A percentile compares a stretch with the other conserved stretches of the same genome.
These are phyloP conservation scores for Fusarium equiseti DNA, from an alignment of 2,329 filamentous ascomycete genomes.

Conservation along the genomic window DNA sequence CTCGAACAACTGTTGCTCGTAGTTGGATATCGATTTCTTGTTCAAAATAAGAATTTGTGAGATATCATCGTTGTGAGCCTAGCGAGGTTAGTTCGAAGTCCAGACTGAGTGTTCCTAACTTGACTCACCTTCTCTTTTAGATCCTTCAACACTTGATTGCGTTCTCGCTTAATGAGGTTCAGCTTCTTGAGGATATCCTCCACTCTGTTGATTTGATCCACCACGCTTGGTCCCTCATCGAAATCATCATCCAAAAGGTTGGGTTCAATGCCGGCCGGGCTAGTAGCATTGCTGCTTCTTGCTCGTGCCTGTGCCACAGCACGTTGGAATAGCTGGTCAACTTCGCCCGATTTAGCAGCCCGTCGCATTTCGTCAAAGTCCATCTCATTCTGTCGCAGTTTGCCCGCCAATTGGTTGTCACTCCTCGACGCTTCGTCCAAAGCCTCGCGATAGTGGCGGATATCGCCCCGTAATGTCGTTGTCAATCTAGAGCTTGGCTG, in stretches of 20 bases:
- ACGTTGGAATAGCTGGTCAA: constrained; percentile 88
- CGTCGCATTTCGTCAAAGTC: constrained; percentile 97
- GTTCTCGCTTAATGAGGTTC: constrained; percentile 90
- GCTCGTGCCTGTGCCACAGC: constrained; percentile 83
- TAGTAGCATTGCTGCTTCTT: constrained; percentile 71
- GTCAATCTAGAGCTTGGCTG: constrained; percentile 94
- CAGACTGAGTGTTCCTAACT: neutral
- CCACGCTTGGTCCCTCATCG: constrained; percentile 81
- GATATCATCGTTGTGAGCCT: constrained; percentile 97
- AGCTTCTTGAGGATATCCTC: constrained; percentile 93
- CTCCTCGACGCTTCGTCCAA: constrained; percentile 90
- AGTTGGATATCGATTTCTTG: constrained; percentile 94
- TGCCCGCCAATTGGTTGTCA: constrained; percentile 84
- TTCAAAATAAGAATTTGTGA: constrained; percentile 97
- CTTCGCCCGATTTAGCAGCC: constrained; percentile 86
- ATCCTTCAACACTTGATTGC: constrained; percentile 93
- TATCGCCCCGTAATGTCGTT: constrained; percentile 85
- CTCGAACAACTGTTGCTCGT: constrained; percentile 92
- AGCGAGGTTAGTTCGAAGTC: constrained; percentile 37
- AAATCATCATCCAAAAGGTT: constrained; percentile 94
- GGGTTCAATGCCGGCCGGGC: constrained; percentile 73
- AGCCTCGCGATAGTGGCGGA: constrained; percentile 88
- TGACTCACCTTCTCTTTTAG: constrained; percentile 90
- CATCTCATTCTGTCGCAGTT: constrained; percentile 84
- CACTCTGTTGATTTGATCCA: constrained; percentile 88